Base-by-base conservation (phyloP, 2,329 filamentous ascomycete genomes). In the Colletotrichum viniferum region DNA sequence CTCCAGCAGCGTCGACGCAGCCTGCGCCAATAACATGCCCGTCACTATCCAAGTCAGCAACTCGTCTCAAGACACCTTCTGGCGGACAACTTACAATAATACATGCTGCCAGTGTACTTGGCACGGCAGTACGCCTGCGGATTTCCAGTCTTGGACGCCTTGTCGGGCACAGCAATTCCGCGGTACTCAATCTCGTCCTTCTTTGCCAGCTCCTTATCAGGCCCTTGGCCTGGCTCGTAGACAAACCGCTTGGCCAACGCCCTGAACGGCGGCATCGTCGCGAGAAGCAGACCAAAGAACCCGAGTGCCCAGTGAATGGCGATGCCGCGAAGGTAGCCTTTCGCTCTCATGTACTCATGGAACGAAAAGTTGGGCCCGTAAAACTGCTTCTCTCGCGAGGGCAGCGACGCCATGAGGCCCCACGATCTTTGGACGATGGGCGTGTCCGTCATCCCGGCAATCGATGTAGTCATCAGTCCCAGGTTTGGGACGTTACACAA, bases 301-400 rank as follows among this genome's bases (percentile, higher is more conserved):
- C 86, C 70, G 18, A 92, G 74, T 2, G 83, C 81, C 77, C 88
- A 86, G 79, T 93, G 90, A 30, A 89, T 80, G 2, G 83, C 78
- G 5, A 92, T 79, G 9, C 89, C 91, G 10, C 83, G 81, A 10
- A 91, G 77, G 84, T 86, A 87, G 79, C 87, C 90, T 9, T 86
- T 84, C 4, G 87, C 85, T 77, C 85, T 87, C 80, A 87, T 85
- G 80, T 89, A 90, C 82, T 93, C 90, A 43, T 79, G 81, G 82
- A 90, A 93, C 2, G 85, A 87, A 80, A 94, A 94, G 34, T 89
- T 89, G n/a, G 89, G 86, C 0, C 92, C 92, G 78, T 94, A 94
- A 55, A 85, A 86, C 69, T 90, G 82, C 24, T 84, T 82, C 72
- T 83, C 82, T 38, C 85, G 86, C 36, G 72, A 68, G 9, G 88